Percentiles rank a stretch among this genome's conserved stretches.
Conservation (phyloP, 768 basidiomycete species). For the Amyloporia xantha region DNA sequence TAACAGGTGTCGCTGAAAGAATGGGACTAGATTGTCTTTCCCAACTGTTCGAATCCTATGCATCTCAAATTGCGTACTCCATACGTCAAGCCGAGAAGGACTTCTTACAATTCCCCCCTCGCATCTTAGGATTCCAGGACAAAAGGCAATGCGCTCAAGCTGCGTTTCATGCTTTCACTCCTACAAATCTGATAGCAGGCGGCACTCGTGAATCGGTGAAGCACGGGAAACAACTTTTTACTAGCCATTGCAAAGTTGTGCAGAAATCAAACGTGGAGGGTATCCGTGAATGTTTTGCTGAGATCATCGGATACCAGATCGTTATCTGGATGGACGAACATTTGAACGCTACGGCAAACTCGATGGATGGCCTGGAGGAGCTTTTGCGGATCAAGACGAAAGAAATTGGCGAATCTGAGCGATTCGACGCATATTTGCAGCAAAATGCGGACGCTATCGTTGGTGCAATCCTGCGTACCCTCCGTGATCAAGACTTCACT, state of each 20-base stretch:
- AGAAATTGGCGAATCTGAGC: slow-evolving; percentile 22
- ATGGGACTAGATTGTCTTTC: slow-evolving; percentile 59
- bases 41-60: slow-evolving; percentile 71
- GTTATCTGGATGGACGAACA: slow-evolving; percentile 38
- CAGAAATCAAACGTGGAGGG: slow-evolving; percentile 46
- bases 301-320: slow-evolving; percentile 59
- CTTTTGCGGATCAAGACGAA: slow-evolving; percentile 30
- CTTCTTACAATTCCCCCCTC: slow-evolving; percentile 54
- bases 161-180: slow-evolving; percentile 61
- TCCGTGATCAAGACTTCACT: slow-evolving; percentile 64
- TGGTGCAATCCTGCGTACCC: slow-evolving; percentile 49
- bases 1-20: slow-evolving; percentile 55
- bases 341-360: slow-evolving; percentile 11
- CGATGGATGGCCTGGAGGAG: slow-evolving; percentile 27
- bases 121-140: slow-evolving; percentile 69
- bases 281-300: slow-evolving; percentile 56
- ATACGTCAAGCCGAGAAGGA: slow-evolving; percentile 46
- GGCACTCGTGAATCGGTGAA: slow-evolving; percentile 23
- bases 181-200: slow-evolving; percentile 51
- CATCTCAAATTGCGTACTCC: slow-evolving; percentile 67
- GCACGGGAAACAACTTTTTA: slow-evolving; percentile 43
- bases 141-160: slow-evolving; percentile 60
- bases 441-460: slow-evolving; percentile 52
- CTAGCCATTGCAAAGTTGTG: slow-evolving; percentile 54
- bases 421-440: slow-evolving; percentile 31